phyloP scores from a whole-genome alignment of 2,329 filamentous ascomycete species.

The Nemania sp. region DNA sequence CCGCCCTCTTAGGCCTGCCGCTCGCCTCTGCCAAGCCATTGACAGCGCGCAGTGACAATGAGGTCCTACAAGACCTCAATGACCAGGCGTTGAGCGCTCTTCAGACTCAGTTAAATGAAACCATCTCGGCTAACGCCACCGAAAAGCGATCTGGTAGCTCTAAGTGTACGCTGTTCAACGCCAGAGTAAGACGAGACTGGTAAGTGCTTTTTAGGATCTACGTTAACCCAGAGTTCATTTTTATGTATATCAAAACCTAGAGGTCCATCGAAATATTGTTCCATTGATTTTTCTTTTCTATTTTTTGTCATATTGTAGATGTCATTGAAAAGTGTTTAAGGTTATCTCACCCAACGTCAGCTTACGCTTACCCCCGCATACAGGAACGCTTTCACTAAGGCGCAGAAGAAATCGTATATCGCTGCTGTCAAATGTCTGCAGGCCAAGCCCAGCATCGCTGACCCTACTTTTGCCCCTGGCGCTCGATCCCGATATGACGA shows the following conservation, averaged over 20 bases:
- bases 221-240: not conserved
- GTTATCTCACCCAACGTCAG: not conserved
- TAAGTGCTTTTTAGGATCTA: slow-evolving; percentile 14
- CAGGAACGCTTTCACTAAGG: slow-evolving; percentile 24
- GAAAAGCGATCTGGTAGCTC: not conserved
- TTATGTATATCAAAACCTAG: not conserved
- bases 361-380: slow-evolving; percentile 2
- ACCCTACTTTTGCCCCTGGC: slow-evolving; percentile 48
- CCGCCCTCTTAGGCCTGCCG: slow-evolving; percentile 28
- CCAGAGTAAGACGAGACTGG: slow-evolving; percentile 30
- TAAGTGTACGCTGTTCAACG: slow-evolving; percentile 30
- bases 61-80: slow-evolving; percentile 27
- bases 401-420: slow-evolving; percentile 46
- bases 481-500: slow-evolving; percentile 53
- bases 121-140: not conserved
- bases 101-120: slow-evolving; percentile 1
- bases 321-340: not conserved
- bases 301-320: not conserved
- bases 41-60: slow-evolving; percentile 16
- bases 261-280: not conserved
- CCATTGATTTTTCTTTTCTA: not conserved
- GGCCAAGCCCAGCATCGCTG: slow-evolving; percentile 50
- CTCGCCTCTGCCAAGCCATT: slow-evolving; percentile 21
- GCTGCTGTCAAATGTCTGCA: slow-evolving; percentile 52
- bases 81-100: slow-evolving; percentile 29